phyloP scores from a whole-genome alignment of 2,329 filamentous ascomycete species.

The Penicillium polonicum region DNA sequence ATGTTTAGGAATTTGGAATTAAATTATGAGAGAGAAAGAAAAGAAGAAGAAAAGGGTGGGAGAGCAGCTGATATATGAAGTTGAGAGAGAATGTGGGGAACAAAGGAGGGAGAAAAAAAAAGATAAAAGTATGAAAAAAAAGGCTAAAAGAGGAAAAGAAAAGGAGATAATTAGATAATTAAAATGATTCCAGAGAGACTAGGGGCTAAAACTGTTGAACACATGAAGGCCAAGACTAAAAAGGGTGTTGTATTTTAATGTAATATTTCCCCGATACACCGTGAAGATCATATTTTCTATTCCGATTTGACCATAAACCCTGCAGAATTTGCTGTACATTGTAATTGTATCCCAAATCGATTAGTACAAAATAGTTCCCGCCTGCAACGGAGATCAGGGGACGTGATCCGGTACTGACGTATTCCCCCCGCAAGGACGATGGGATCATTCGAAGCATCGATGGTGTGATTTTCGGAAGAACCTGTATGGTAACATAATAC shows the following conservation, averaged over 20 bases:
- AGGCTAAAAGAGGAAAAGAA: conserved; percentile 1
- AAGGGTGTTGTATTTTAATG: not conserved
- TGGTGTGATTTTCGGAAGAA: conserved; percentile 26
- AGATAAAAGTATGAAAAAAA: not conserved
- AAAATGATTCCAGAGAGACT: not conserved
- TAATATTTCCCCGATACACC: not conserved
- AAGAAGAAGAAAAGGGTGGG: conserved; percentile 4
- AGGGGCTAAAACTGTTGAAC: conserved; percentile 1
- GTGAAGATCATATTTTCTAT: not conserved
- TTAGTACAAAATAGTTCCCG: conserved; percentile 13
- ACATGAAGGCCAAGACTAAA: conserved; percentile 5
- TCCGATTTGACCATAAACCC: not conserved
- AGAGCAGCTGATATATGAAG: conserved; percentile 20
- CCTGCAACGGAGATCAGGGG: conserved; percentile 30
- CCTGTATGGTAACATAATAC: conserved; percentile 4
- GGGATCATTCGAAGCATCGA: conserved; percentile 22
- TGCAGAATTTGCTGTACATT: not conserved
- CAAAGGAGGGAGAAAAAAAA: conserved; percentile 1
- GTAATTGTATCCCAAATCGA: not conserved
- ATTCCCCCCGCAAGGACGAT: conserved; percentile 18
- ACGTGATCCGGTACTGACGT: conserved; percentile 22
- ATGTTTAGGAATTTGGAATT: not conserved
- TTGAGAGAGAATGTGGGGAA: conserved; percentile 18
- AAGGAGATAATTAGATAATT: not conserved
- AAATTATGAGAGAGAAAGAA: conserved; percentile 8